phyloP scores from a whole-genome alignment of 495 filamentous ascomycete genomes.

The Penicillium mononematosum region DNA sequence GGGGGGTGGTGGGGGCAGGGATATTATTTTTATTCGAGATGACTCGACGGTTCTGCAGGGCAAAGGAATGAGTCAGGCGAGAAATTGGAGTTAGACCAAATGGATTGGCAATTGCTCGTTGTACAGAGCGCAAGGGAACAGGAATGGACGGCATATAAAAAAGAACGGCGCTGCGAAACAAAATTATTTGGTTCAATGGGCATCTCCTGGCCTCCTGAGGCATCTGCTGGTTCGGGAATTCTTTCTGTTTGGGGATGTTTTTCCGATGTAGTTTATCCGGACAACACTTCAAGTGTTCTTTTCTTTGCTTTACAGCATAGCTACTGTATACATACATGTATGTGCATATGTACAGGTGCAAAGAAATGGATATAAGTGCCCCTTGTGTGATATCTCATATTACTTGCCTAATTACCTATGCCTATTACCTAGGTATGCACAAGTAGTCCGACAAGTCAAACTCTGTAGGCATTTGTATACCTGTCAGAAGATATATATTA shows the following conservation, averaged over 20 bases:
- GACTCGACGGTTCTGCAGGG: constrained; percentile 23
- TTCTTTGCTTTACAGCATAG: not conserved
- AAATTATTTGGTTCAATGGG: constrained; percentile 2
- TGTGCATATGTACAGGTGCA: not conserved
- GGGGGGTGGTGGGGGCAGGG: constrained; percentile 42
- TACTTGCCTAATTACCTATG: too few species aligned
- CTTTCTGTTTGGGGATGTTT: constrained; percentile 22
- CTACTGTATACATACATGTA: not conserved
- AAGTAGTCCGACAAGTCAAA: too few species aligned
- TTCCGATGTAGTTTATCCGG: constrained; percentile 23
- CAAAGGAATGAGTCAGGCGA: constrained; percentile 22
- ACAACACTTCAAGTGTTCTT: not conserved
- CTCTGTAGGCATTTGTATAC: too few species aligned
- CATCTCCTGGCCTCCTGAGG: constrained; percentile 5
- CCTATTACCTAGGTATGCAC: too few species aligned
- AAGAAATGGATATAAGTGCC: not conserved
- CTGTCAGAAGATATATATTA: too few species aligned
- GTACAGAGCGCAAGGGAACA: constrained; percentile 24
- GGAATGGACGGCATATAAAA: constrained; percentile 30
- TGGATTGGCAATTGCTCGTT: constrained; percentile 27
- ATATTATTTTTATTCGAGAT: constrained; percentile 34
- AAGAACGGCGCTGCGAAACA: constrained; percentile 14
- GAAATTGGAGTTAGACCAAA: constrained; percentile 5
- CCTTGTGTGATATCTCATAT: not conserved
- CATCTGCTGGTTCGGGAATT: constrained; percentile 18